Conservation (phyloP, 495 filamentous ascomycete species). For the Staphylotrichum longicolle region DNA sequence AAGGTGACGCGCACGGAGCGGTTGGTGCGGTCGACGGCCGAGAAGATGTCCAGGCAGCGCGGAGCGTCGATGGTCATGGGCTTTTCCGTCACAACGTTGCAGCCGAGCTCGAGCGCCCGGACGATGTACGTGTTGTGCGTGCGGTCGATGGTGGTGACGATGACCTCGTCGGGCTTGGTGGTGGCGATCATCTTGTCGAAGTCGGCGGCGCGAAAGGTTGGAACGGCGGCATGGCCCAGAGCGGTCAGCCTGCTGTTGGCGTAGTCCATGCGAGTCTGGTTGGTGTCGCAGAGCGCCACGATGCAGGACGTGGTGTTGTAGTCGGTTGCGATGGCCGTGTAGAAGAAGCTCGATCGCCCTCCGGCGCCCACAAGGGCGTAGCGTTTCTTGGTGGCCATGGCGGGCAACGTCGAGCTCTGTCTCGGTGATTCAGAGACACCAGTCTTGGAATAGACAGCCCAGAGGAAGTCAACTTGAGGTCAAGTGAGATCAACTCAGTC, state of each 20-base stretch:
- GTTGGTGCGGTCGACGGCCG: conserved; percentile 40
- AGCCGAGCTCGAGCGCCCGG: conserved; percentile 54
- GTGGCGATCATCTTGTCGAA: conserved; percentile 56
- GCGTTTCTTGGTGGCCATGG: conserved; percentile 30
- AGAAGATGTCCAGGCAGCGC: conserved; percentile 51
- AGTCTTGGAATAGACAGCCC: too few relatives aligned
- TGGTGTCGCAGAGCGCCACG: conserved; percentile 52
- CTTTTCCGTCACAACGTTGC: conserved; percentile 57
- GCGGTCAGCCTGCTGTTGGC: conserved; percentile 38
- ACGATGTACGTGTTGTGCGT: conserved; percentile 57
- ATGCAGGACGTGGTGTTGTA: conserved; percentile 48
- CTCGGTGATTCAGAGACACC: neutral
- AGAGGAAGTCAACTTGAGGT: too few relatives aligned
- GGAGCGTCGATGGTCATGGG: conserved; percentile 57
- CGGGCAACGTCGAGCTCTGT: conserved; percentile 3
- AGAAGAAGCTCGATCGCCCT: conserved; percentile 53
- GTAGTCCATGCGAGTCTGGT: conserved; percentile 47
- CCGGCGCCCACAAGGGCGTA: conserved; percentile 49
- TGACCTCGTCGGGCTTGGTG: conserved; percentile 54
- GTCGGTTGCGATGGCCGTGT: conserved; percentile 51
- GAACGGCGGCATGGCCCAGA: conserved; percentile 41
- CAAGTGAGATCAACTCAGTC: too few relatives aligned
- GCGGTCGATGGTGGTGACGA: conserved; percentile 59
- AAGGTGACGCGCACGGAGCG: conserved; percentile 47
- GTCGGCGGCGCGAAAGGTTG: conserved; percentile 49